Evolutionary conservation across 371 early-diverging fungal genomes (phyloP).

Genomic region (Choanephora cucurbitarum): DNA sequence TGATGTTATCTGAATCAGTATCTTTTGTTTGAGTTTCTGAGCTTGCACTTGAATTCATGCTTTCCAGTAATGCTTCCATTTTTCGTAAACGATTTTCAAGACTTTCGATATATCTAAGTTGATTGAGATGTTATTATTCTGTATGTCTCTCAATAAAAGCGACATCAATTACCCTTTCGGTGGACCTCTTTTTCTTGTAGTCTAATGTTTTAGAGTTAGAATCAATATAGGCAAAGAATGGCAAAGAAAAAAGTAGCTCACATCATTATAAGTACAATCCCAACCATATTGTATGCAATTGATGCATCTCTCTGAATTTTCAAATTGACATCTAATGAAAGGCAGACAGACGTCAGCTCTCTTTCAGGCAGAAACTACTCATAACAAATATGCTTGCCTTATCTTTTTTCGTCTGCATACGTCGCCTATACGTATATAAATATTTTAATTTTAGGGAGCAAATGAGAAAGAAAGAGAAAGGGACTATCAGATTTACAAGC

Average conservation of each 20-base stretch:
- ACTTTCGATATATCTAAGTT: slow-evolving; percentile 44
- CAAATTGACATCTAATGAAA: slow-evolving; percentile 42
- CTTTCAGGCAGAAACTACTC: neutral
- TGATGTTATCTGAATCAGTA: no score
- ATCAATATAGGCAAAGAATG: neutral
- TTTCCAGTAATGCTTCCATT: slow-evolving; percentile 43
- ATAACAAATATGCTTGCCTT: slow-evolving; percentile 24
- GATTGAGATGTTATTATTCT: slow-evolving; percentile 6
- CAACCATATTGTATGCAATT: slow-evolving; percentile 48
- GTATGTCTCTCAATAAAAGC: neutral
- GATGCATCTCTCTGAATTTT: slow-evolving; percentile 31
- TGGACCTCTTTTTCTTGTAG: slow-evolving; percentile 35
- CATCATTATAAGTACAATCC: slow-evolving; percentile 54
- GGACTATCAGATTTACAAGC: slow-evolving; percentile 26
- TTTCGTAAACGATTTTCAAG: slow-evolving; percentile 43
- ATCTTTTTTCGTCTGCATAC: slow-evolving; percentile 50
- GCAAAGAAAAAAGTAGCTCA: slow-evolving; percentile 17
- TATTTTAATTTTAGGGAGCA: neutral
- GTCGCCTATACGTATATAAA: slow-evolving; percentile 32
- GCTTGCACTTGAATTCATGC: slow-evolving; percentile 18
- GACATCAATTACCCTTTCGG: slow-evolving; percentile 30
- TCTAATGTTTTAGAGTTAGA: slow-evolving; percentile 12
- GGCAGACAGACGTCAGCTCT: neutral
- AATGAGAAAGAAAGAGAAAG: neutral
- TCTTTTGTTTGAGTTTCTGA: neutral